A percentile compares a stretch with the other conserved stretches of the same genome.
These are phyloP conservation scores for Rhizopogon roseolus DNA, from an alignment of 768 basidiomycete genomes.

Conservation along the genomic window DNA sequence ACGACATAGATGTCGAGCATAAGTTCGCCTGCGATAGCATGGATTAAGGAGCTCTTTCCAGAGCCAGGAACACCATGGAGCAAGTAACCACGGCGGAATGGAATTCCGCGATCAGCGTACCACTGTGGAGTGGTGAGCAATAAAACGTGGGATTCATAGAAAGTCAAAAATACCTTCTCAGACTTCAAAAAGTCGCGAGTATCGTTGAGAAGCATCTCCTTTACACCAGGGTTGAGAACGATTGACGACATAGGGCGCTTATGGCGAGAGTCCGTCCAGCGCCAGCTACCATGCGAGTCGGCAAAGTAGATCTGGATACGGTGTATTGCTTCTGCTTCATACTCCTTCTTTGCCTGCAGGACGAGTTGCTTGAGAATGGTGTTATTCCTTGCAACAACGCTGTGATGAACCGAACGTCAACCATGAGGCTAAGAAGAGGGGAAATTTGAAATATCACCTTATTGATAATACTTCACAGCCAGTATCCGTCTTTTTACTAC, in stretches of 20 bases:
- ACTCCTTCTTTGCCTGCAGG: constrained; percentile 84
- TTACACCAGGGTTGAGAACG: constrained; percentile 83
- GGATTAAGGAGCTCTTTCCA: constrained; percentile 83
- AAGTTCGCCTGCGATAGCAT: constrained; percentile 83
- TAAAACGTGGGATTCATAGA: constrained; percentile 2
- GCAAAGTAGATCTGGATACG: constrained; percentile 89
- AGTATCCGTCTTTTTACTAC: constrained; percentile 67
- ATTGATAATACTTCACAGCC: constrained; percentile 74
- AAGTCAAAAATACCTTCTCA: constrained; percentile 56
- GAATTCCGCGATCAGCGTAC: constrained; percentile 92
- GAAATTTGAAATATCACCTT: constrained; percentile 40
- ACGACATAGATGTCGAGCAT: constrained; percentile 91
- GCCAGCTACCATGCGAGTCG: constrained; percentile 83
- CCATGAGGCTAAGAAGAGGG: constrained; percentile 1
- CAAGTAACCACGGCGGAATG: constrained; percentile 85
- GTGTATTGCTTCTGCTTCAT: constrained; percentile 83
- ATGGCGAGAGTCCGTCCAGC: constrained; percentile 83
- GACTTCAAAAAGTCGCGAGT: constrained; percentile 79
- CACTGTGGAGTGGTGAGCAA: constrained; percentile 40
- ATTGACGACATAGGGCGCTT: constrained; percentile 88
- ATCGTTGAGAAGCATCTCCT: constrained; percentile 83
- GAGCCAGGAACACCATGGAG: constrained; percentile 82
- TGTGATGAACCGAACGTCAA: constrained; percentile 24
- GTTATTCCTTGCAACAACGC: constrained; percentile 81
- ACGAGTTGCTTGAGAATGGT: constrained; percentile 85